Evolutionary conservation across 352 stramenopile genomes (phyloP), one percentile per base, ranked within the genome.

Genomic region (Pythium apleroticum): DNA sequence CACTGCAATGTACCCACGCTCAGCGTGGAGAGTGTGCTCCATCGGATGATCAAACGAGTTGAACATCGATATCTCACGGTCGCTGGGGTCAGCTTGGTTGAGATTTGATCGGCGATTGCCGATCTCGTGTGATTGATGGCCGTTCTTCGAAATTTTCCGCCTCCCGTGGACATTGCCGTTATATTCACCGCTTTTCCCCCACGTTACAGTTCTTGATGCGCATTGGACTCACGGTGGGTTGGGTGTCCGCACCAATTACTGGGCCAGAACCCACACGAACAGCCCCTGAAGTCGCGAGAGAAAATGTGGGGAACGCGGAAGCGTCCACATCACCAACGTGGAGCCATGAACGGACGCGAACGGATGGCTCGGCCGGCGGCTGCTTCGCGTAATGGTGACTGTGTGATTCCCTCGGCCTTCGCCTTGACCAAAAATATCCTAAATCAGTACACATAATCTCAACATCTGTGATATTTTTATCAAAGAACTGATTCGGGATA

Each of bases 221-320:
- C 43, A 28, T 15, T 50, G 43, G 43, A 50, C 43, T 50, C 43
- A 30, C 43, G 43, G 11, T 50, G 43, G 43, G 43, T 50, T 50
- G n/a, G n/a, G 0, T 50, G 43, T 50, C 43, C 22, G 43, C 1
- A 28, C n/a, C 20, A 50, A 28, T 12, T 50, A 50, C 5, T 50
- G 43, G 43, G 7, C n/a, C 15, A 8, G 43, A 2, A 50, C 43
- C 43, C 43, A 50, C 7, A 50, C 12, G 39, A 11, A 48, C 4
- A 24, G 15, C 14, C 4, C 4, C 39, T 2, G 3, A 1, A 50
- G 43, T 28, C 43, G 19, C 6, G 20, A 19, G 43, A 50, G 43
- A 50, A 50, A 25, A 50, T 28, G 43, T n/a, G 5, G 20, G n/a
- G 43, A 50, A 50, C 43, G 43, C 9, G n/a, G 2, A 50, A 28